These are phyloP conservation scores for Zymoseptoria crescenta DNA, from an alignment of 2,329 filamentous ascomycete genomes.

Conservation along the genomic window DNA sequence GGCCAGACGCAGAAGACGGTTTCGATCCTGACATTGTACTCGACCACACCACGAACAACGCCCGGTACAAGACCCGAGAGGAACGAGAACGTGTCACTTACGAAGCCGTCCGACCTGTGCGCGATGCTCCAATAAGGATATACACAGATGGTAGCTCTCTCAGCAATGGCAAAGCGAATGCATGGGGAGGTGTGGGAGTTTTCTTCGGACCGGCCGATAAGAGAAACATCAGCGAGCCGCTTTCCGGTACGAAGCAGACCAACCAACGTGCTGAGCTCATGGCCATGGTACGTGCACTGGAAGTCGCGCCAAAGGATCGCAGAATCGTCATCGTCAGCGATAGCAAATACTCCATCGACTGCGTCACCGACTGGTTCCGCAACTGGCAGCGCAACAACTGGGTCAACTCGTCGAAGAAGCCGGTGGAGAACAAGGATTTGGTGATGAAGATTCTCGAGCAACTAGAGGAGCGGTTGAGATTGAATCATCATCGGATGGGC, in stretches of 20 bases:
- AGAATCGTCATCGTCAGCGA: slow-evolving; percentile 77
- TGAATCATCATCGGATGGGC: slow-evolving; percentile 23
- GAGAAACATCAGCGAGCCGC: slow-evolving; percentile 63
- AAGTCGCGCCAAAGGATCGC: slow-evolving; percentile 61
- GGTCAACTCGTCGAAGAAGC: slow-evolving; percentile 61
- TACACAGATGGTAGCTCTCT: slow-evolving; percentile 58
- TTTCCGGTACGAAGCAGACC: slow-evolving; percentile 69
- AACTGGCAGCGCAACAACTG: slow-evolving; percentile 72
- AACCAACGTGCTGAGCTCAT: slow-evolving; percentile 96
- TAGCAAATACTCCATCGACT: slow-evolving; percentile 84
- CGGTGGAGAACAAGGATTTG: slow-evolving; percentile 81
- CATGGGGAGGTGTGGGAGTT: slow-evolving; percentile 55
- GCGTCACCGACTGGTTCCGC: slow-evolving; percentile 72
- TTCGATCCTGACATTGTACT: slow-evolving; percentile 53
- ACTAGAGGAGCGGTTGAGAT: slow-evolving; percentile 52
- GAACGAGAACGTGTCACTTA: slow-evolving; percentile 42
- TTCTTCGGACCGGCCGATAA: slow-evolving; percentile 52
- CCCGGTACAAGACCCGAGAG: slow-evolving; percentile 48
- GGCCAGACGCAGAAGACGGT: slow-evolving; percentile 50
- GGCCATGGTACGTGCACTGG: slow-evolving; percentile 74
- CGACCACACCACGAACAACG: slow-evolving; percentile 45
- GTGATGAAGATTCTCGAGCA: slow-evolving; percentile 63
- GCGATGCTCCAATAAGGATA: slow-evolving; percentile 45
- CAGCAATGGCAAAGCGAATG: slow-evolving; percentile 48
- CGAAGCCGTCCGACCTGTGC: slow-evolving; percentile 36